Conservation (phyloP, 495 filamentous ascomycete genomes). For the Penicillium canariense region DNA sequence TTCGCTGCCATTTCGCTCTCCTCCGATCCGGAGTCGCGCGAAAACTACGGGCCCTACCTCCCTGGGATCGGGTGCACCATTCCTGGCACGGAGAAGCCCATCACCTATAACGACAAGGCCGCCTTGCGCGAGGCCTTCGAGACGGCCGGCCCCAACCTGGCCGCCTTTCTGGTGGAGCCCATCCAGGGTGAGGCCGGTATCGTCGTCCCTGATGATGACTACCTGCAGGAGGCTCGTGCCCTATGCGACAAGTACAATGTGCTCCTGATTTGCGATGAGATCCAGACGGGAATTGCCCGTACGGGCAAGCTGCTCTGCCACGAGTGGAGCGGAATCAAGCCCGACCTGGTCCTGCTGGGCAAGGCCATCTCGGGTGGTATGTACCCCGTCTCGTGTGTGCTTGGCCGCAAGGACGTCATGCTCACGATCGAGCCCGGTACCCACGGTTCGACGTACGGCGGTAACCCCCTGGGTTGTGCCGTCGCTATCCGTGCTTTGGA, state of each 20-base stretch:
- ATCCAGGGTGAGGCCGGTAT: conserved; percentile 99
- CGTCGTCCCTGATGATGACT: conserved; percentile 88
- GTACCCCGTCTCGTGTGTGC: conserved; percentile 95
- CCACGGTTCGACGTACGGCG: conserved; percentile 95
- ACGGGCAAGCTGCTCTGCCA: conserved; percentile 91
- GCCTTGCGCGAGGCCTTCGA: conserved; percentile 79
- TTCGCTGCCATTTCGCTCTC: conserved; percentile 95
- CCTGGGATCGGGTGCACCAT: conserved; percentile 78
- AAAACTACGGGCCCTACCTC: conserved; percentile 95
- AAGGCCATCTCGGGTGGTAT: conserved; percentile 98
- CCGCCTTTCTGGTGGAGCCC: conserved; percentile 93
- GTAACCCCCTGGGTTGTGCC: conserved; percentile 95
- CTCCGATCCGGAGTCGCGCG: conserved; percentile 88
- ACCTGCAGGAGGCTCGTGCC: conserved; percentile 74
- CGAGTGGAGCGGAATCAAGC: conserved; percentile 92
- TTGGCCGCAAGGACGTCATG: conserved; percentile 90
- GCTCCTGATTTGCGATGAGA: conserved; percentile 95
- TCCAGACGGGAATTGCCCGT: conserved; percentile 94
- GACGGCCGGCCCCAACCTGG: conserved; percentile 77
- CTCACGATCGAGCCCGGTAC: conserved; percentile 95
- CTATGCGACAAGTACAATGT: conserved; percentile 94
- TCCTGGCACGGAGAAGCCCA: conserved; percentile 73
- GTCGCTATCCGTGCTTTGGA: conserved; percentile 96
- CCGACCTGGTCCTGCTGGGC: conserved; percentile 89
- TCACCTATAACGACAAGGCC: conserved; percentile 81